These are phyloP conservation scores for Volutella citrinella DNA, from an alignment of 2,329 filamentous ascomycete species.

Conservation along the genomic window DNA sequence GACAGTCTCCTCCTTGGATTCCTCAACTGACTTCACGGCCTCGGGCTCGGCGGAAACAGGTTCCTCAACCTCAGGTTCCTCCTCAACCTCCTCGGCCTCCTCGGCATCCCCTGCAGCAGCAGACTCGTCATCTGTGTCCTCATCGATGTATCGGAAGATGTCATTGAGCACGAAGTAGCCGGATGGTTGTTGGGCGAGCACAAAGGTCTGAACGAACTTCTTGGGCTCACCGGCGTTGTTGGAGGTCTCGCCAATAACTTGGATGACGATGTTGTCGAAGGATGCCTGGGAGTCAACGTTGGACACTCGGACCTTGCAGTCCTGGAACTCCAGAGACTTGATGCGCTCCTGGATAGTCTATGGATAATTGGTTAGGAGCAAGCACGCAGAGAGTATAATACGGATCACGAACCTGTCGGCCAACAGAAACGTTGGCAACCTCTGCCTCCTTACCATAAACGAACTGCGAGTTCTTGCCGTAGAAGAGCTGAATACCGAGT, in stretches of 20 bases:
- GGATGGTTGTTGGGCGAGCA: slow-evolving; percentile 91
- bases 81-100: slow-evolving; percentile 28
- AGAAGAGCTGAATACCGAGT: slow-evolving; percentile 66
- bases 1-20: slow-evolving; percentile 24
- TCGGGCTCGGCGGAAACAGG: slow-evolving; percentile 19
- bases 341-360: slow-evolving; percentile 94
- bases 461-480: slow-evolving; percentile 93
- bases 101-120: slow-evolving; percentile 35
- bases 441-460: slow-evolving; percentile 91
- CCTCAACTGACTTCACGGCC: slow-evolving; percentile 19
- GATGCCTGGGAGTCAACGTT: slow-evolving; percentile 97
- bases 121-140: slow-evolving; percentile 72
- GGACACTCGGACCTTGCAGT: slow-evolving; percentile 96
- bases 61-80: slow-evolving; percentile 29
- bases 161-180: slow-evolving; percentile 99
- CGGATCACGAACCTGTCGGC: slow-evolving; percentile 64
- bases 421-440: slow-evolving; percentile 79
- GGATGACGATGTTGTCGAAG: slow-evolving; percentile 90
- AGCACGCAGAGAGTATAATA: neutral
- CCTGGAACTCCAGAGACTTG: slow-evolving; percentile 87
- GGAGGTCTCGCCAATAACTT: slow-evolving; percentile 96
- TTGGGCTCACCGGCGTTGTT: slow-evolving; percentile 88
- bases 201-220: slow-evolving; percentile 97
- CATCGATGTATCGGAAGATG: slow-evolving; percentile 90
- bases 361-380: slow-evolving; percentile 10